Conservation (phyloP, 495 filamentous ascomycete genomes). For the Aspergillus taichungensis region DNA sequence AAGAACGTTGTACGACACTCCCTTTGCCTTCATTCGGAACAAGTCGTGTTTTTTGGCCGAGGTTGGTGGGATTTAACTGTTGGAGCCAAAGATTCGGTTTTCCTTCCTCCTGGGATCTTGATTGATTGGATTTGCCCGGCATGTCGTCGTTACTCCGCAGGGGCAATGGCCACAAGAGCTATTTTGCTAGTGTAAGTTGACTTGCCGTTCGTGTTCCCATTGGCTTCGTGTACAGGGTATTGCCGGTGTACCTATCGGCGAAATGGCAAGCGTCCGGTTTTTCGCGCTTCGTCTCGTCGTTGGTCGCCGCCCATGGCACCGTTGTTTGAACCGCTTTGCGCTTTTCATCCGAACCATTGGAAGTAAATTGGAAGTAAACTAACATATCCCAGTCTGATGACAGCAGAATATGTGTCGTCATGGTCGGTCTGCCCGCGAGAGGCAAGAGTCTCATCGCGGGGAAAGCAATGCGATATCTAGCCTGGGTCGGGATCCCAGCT, state of each 20-base stretch:
- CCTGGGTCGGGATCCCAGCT: slow-evolving; percentile 88
- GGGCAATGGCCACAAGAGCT: slow-evolving; percentile 20
- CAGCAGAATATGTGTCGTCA: slow-evolving; percentile 93
- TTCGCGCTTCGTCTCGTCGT: too few relatives aligned
- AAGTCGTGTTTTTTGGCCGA: slow-evolving; percentile 1
- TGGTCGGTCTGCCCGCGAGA: slow-evolving; percentile 92
- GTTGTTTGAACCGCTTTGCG: too few relatives aligned
- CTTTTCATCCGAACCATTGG: too few relatives aligned
- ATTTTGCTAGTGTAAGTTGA: slow-evolving; percentile 26
- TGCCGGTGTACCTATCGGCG: too few relatives aligned
- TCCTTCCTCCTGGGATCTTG: neutral
- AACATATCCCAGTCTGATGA: slow-evolving; percentile 69
- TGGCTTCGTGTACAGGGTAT: neutral
- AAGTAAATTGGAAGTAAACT: neutral
- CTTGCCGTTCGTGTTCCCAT: slow-evolving; percentile 2
- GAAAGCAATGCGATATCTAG: slow-evolving; percentile 92
- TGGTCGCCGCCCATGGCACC: too few relatives aligned
- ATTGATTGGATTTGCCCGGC: slow-evolving; percentile 1
- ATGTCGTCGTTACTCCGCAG: slow-evolving; percentile 14
- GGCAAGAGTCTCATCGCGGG: slow-evolving; percentile 96
- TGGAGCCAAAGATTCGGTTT: neutral
- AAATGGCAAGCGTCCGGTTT: too few relatives aligned
- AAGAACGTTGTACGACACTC: too few relatives aligned
- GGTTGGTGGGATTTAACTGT: neutral
- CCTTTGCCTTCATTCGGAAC: too few relatives aligned